Evolutionary conservation across 306 rosid species (phyloP).

Genomic region (Morella rubra): DNA sequence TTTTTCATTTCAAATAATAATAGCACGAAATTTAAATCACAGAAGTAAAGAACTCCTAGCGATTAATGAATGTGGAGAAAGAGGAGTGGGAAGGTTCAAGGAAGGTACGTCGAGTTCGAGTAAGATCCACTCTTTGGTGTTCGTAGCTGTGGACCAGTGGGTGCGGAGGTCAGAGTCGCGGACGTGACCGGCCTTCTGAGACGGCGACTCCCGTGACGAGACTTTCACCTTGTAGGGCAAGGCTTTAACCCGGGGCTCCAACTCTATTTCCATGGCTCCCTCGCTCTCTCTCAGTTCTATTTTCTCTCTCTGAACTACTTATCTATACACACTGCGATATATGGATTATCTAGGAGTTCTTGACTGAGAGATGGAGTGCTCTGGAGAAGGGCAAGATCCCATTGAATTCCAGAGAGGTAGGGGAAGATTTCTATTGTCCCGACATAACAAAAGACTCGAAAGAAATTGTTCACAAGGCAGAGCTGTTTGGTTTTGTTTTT

Average conservation of each 20-base stretch:
- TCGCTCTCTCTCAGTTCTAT: background rate
- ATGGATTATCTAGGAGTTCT: background rate
- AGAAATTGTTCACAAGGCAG: no score
- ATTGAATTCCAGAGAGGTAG: no score
- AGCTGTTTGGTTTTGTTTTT: no score
- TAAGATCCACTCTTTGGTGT: constrained; percentile 93
- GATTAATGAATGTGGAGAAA: background rate
- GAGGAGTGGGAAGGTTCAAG: background rate
- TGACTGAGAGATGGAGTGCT: background rate
- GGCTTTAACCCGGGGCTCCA: constrained; percentile 74
- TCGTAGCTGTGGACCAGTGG: constrained; percentile 97
- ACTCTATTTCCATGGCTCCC: constrained; percentile 62
- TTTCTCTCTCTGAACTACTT: background rate
- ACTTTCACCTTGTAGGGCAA: constrained; percentile 78
- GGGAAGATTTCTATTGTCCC: no score
- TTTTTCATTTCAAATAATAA: background rate
- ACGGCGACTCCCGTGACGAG: constrained; percentile 77
- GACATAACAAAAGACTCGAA: no score
- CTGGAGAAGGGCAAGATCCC: no score
- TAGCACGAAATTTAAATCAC: background rate
- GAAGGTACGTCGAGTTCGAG: constrained; percentile 68
- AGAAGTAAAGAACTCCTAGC: background rate
- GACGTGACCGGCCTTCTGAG: constrained; percentile 76
- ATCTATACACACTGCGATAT: background rate
- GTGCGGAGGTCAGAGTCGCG: constrained; percentile 91